Evolutionary conservation across 306 rosid genomes (phyloP).

Genomic region (Malus sieversii): DNA sequence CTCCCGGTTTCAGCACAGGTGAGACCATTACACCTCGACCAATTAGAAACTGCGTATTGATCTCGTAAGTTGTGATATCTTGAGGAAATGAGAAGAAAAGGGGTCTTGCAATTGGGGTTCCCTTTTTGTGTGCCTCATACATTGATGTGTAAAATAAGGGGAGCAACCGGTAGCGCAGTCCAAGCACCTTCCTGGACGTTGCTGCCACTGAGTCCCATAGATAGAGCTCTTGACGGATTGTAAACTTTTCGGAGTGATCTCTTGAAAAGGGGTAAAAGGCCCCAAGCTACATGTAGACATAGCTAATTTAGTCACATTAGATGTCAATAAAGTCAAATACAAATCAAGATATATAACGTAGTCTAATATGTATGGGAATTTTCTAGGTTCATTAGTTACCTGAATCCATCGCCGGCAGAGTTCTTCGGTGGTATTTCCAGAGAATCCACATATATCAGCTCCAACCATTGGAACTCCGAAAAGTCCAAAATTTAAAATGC

Average conservation of each 20-base stretch:
- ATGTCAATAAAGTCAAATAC: neutral
- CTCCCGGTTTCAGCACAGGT: slow-evolving; percentile 55
- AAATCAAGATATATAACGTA: neutral
- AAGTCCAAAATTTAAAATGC: slow-evolving; percentile 63
- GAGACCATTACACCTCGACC: slow-evolving; percentile 73
- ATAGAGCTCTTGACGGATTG: slow-evolving; percentile 70
- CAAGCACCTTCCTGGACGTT: slow-evolving; percentile 70
- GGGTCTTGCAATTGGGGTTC: slow-evolving; percentile 79
- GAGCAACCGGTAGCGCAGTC: slow-evolving; percentile 74
- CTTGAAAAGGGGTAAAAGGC: slow-evolving; percentile 89
- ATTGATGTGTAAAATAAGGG: slow-evolving; percentile 75
- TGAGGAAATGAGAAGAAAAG: slow-evolving; percentile 88
- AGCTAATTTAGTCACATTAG: neutral
- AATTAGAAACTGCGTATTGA: slow-evolving; percentile 66
- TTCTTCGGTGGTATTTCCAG: slow-evolving; percentile 61
- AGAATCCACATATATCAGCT: slow-evolving; percentile 88
- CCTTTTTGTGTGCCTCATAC: slow-evolving; percentile 65
- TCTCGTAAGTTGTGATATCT: slow-evolving; percentile 51
- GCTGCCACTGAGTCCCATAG: slow-evolving; percentile 84
- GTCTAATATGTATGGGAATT: neutral
- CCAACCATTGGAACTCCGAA: slow-evolving; percentile 95
- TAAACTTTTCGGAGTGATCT: slow-evolving; percentile 50
- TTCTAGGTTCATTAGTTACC: slow-evolving; percentile 30
- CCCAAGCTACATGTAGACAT: slow-evolving; percentile 48
- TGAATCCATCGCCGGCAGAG: slow-evolving; percentile 91